Conservation (phyloP, 306 rosid genomes). For the Gleditsia sinensis region DNA sequence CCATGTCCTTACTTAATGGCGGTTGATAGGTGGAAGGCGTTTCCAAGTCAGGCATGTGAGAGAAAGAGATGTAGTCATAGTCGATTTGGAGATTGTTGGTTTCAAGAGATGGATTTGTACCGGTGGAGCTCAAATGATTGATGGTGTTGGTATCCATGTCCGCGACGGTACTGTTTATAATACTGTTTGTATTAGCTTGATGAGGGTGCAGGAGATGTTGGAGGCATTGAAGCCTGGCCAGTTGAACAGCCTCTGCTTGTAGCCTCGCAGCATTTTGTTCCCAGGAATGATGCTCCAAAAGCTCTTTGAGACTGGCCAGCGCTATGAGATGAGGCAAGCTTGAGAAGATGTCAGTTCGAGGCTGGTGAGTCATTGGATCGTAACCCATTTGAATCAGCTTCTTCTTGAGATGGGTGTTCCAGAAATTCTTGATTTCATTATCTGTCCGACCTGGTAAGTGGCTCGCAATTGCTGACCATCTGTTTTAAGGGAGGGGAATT, state of each 20-base stretch:
- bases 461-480: conserved; percentile 46
- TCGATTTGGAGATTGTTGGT: conserved; percentile 16
- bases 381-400: conserved; percentile 47
- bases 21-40: conserved; percentile 30
- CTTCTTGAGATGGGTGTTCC: conserved; percentile 46
- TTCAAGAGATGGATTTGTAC: conserved; percentile 15
- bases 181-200: conserved; percentile 9
- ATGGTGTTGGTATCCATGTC: conserved; percentile 45
- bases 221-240: conserved; percentile 57
- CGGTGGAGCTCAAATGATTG: conserved; percentile 43
- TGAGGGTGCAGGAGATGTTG: conserved; percentile 56
- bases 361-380: conserved; percentile 45
- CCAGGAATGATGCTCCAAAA: conserved; percentile 46
- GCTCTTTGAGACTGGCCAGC: conserved; percentile 63
- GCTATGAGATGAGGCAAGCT: conserved; percentile 69
- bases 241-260: conserved; percentile 60
- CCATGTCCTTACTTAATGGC: conserved; percentile 16
- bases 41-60: conserved; percentile 58
- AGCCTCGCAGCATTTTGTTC: conserved; percentile 56
- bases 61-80: conserved; percentile 45
- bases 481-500: no score
- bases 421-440: conserved; percentile 42
- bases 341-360: conserved; percentile 63
- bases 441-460: conserved; percentile 43
- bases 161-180: conserved; percentile 4